A percentile compares a stretch with the other conserved stretches of the same genome.
These are phyloP conservation scores for Phaffia rhodozyma DNA, from an alignment of 1,284 basidiomycete genomes.

Conservation along the genomic window DNA sequence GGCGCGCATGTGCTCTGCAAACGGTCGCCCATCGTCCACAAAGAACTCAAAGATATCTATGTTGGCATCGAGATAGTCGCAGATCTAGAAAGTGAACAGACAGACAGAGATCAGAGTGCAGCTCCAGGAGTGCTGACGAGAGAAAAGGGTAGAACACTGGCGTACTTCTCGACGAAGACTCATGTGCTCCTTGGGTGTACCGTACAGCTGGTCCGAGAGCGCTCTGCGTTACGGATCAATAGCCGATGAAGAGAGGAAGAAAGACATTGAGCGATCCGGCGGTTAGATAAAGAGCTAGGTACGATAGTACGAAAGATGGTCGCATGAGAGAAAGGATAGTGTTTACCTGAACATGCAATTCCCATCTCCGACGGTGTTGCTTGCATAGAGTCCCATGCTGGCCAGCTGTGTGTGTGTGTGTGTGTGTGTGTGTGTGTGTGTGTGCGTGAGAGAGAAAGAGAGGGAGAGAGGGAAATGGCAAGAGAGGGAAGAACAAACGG, in stretches of 20 bases:
- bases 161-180: slow-evolving; percentile 49
- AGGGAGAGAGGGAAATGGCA: neutral
- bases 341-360: slow-evolving; percentile 61
- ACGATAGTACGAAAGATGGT: neutral
- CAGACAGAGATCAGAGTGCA: neutral
- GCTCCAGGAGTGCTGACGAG: neutral
- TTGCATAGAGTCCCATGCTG: slow-evolving; percentile 20
- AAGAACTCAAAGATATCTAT: slow-evolving; percentile 69
- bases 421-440: neutral
- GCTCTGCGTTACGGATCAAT: slow-evolving; percentile 22
- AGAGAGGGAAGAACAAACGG: slow-evolving; percentile 17
- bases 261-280: neutral
- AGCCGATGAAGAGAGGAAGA: neutral
- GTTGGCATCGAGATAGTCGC: slow-evolving; percentile 64
- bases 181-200: slow-evolving; percentile 55
- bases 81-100: slow-evolving; percentile 38
- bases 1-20: slow-evolving; percentile 55
- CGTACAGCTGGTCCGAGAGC: slow-evolving; percentile 52
- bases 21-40: slow-evolving; percentile 70
- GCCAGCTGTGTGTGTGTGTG: slow-evolving; percentile 11
- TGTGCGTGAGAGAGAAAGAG: neutral
- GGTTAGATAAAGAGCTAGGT: neutral
- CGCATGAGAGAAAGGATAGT: neutral
- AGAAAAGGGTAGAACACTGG: neutral
- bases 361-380: slow-evolving; percentile 62